Evolutionary conservation across 176 grass and related monocot genomes (phyloP).

Genomic region (barley (Hordeum vulgare)): DNA sequence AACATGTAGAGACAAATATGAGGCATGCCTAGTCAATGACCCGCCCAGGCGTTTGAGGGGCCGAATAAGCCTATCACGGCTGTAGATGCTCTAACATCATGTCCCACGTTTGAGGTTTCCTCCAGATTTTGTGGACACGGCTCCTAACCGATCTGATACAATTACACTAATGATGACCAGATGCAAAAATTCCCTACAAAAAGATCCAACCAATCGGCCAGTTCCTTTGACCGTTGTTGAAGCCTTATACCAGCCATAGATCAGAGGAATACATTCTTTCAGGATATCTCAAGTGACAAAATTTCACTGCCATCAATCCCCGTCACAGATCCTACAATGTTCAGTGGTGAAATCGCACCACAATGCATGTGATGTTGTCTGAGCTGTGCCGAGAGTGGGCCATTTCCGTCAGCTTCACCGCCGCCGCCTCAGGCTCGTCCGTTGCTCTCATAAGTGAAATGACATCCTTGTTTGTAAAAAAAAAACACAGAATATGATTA

Average conservation of each 20-base stretch:
- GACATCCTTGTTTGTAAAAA: constrained; percentile 44
- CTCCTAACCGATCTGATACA: neutral
- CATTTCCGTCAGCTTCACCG: constrained; percentile 51
- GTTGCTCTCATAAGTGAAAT: constrained; percentile 46
- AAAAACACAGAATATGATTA: constrained; percentile 6
- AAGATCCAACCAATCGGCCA: neutral
- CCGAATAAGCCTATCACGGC: no score
- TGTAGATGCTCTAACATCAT: no score
- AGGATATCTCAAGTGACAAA: neutral
- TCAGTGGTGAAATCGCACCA: constrained; percentile 51
- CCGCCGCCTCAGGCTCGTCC: constrained; percentile 43
- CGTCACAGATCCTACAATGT: no score
- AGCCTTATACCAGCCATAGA: neutral
- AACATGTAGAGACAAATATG: no score
- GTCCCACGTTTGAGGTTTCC: neutral
- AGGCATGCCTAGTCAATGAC: no score
- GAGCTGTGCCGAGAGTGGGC: constrained; percentile 30
- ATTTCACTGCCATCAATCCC: neutral
- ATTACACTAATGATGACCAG: neutral
- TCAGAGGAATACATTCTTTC: neutral
- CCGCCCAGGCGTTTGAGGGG: no score
- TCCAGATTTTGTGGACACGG: neutral
- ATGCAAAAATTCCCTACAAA: neutral
- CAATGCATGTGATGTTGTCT: constrained; percentile 79
- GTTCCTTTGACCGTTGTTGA: neutral